These are phyloP conservation scores for Epichloe sp. DNA, from an alignment of 2,329 filamentous ascomycete species.

Conservation along the genomic window DNA sequence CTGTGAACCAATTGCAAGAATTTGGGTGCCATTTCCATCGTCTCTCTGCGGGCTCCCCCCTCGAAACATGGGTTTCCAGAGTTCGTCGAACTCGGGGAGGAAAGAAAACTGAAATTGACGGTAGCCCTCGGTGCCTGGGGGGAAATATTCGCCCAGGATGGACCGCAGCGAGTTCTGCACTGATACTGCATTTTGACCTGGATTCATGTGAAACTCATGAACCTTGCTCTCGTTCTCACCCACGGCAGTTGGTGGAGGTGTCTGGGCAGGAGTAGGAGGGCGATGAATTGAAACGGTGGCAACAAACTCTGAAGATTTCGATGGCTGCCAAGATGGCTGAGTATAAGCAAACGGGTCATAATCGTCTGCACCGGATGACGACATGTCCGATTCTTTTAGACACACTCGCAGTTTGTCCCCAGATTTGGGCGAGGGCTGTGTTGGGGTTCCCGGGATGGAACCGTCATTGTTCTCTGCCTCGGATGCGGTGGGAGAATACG, in stretches of 20 bases:
- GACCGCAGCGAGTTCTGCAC: slow-evolving; percentile 45
- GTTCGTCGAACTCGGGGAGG: slow-evolving; percentile 32
- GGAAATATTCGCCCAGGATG: slow-evolving; percentile 37
- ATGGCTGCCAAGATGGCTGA: slow-evolving; percentile 13
- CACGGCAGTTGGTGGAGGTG: slow-evolving; percentile 22
- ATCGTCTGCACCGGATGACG: slow-evolving; percentile 18
- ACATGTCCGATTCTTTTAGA: neutral
- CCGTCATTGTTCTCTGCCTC: slow-evolving; percentile 9
- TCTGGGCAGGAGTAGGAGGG: slow-evolving; percentile 31
- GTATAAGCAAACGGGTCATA: slow-evolving; percentile 35
- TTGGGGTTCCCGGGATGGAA: slow-evolving; percentile 15
- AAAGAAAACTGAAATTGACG: slow-evolving; percentile 34
- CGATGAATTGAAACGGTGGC: slow-evolving; percentile 17
- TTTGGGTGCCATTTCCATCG: slow-evolving; percentile 36
- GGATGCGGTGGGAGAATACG: slow-evolving; percentile 11
- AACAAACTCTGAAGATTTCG: slow-evolving; percentile 10
- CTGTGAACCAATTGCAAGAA: slow-evolving; percentile 47
- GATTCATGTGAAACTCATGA: slow-evolving; percentile 28
- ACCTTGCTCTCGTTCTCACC: slow-evolving; percentile 25
- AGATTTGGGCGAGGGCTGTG: slow-evolving; percentile 1
- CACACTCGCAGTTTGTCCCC: neutral
- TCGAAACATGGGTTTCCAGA: slow-evolving; percentile 41
- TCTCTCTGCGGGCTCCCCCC: slow-evolving; percentile 19
- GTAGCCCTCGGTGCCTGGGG: slow-evolving; percentile 32
- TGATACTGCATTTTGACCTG: slow-evolving; percentile 33